Conservation (phyloP, 2,329 filamentous ascomycete genomes). For the Aspergillus phoenicis region DNA sequence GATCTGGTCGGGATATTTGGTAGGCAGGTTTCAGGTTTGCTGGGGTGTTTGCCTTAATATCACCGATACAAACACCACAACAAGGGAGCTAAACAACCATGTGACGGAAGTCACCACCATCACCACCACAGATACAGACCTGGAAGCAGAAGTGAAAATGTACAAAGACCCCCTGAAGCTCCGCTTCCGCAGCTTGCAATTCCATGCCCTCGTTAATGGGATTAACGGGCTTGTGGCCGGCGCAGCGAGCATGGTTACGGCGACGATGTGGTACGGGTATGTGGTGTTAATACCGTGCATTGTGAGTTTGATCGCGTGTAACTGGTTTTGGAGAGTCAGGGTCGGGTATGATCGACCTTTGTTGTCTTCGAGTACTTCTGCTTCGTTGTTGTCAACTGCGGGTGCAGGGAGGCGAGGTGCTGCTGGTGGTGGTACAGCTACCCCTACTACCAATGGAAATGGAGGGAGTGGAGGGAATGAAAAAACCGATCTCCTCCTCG, state of each 20-base stretch:
- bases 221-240: conserved; percentile 52
- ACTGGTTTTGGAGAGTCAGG: conserved; percentile 52
- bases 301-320: conserved; percentile 49
- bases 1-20: conserved; percentile 52
- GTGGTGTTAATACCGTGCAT: conserved; percentile 56
- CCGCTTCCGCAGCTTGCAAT: conserved; percentile 47
- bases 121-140: too few relatives aligned
- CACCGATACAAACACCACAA: conserved; percentile 33
- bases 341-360: conserved; percentile 51
- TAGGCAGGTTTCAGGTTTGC: conserved; percentile 36
- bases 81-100: not conserved
- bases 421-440: not conserved
- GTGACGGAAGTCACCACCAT: too few relatives aligned
- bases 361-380: conserved; percentile 12
- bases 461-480: not conserved
- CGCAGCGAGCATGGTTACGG: conserved; percentile 54
- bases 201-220: conserved; percentile 51
- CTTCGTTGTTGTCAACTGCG: not conserved
- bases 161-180: conserved; percentile 35
- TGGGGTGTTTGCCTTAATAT: conserved; percentile 13
- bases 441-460: not conserved
- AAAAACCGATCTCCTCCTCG: not conserved
- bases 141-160: conserved; percentile 16
- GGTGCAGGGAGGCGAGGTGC: too few relatives aligned
- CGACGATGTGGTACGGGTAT: conserved; percentile 57